These are phyloP conservation scores for Saraca asoca DNA, from an alignment of 331 rosid species.

Conservation along the genomic window DNA sequence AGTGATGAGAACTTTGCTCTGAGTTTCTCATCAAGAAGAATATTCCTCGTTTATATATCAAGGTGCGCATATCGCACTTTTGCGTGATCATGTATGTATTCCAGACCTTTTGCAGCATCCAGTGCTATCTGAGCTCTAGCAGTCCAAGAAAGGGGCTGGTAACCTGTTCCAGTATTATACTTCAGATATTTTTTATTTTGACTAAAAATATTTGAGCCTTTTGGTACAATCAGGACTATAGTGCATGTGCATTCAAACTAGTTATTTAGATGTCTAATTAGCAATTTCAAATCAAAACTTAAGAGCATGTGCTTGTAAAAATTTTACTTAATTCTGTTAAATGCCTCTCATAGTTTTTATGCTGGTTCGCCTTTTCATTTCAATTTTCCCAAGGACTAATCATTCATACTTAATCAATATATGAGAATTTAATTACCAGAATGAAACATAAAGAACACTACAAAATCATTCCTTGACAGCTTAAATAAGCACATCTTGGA, in stretches of 20 bases:
- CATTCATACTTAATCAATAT: too few relatives aligned
- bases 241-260: not conserved
- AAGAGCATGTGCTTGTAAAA: not conserved
- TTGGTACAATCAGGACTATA: not conserved
- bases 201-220: not conserved
- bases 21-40: conserved; percentile 71
- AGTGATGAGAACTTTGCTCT: conserved; percentile 60
- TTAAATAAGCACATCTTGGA: too few relatives aligned
- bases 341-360: too few relatives aligned
- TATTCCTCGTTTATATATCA: conserved; percentile 75
- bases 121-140: conserved; percentile 81
- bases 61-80: conserved; percentile 78
- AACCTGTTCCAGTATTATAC: conserved; percentile 50
- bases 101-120: conserved; percentile 83
- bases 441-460: too few relatives aligned
- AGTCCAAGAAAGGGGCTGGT: conserved; percentile 75
- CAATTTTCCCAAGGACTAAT: too few relatives aligned
- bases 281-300: not conserved
- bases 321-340: too few relatives aligned
- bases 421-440: too few relatives aligned
- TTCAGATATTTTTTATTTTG: conserved; percentile 11
- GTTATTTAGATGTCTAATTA: not conserved
- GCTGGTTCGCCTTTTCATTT: too few relatives aligned
- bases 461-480: too few relatives aligned
- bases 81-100: conserved; percentile 80